Evolutionary conservation across 2,329 filamentous ascomycete species (phyloP).

Genomic region (Trichoderma citrinoviride): DNA sequence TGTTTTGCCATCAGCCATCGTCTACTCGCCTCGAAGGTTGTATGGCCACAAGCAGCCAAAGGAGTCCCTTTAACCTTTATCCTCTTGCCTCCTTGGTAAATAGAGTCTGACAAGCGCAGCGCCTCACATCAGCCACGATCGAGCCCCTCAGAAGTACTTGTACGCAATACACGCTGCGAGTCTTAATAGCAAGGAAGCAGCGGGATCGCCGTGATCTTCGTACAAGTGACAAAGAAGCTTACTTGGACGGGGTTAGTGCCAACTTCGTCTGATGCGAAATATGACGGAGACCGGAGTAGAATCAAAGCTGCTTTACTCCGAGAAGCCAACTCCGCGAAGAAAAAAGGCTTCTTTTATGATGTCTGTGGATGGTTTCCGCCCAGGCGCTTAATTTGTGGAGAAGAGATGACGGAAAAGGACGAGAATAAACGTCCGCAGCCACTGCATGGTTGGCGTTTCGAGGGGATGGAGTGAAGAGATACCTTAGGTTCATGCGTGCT

Average conservation of each 20-base stretch:
- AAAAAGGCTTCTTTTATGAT: not conserved
- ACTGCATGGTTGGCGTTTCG: not conserved
- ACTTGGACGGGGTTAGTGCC: not conserved
- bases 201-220: not conserved
- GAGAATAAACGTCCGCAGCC: not conserved
- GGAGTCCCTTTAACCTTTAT: too few relatives aligned
- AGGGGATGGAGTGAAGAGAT: not conserved
- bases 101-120: too few relatives aligned
- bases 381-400: not conserved
- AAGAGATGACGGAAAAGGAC: not conserved
- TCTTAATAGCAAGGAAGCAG: too few relatives aligned
- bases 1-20: too few relatives aligned
- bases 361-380: not conserved
- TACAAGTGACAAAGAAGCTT: not conserved
- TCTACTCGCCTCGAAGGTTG: too few relatives aligned
- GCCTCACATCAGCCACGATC: too few relatives aligned
- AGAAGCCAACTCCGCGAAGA: not conserved
- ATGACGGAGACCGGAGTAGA: not conserved
- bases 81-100: too few relatives aligned
- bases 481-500: not conserved
- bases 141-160: too few relatives aligned
- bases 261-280: not conserved
- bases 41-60: too few relatives aligned
- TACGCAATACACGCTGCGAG: too few relatives aligned
- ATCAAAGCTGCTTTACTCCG: conserved; percentile 5